These are phyloP conservation scores for Fusarium caatingaense DNA, from an alignment of 2,329 filamentous ascomycete species.

Conservation along the genomic window DNA sequence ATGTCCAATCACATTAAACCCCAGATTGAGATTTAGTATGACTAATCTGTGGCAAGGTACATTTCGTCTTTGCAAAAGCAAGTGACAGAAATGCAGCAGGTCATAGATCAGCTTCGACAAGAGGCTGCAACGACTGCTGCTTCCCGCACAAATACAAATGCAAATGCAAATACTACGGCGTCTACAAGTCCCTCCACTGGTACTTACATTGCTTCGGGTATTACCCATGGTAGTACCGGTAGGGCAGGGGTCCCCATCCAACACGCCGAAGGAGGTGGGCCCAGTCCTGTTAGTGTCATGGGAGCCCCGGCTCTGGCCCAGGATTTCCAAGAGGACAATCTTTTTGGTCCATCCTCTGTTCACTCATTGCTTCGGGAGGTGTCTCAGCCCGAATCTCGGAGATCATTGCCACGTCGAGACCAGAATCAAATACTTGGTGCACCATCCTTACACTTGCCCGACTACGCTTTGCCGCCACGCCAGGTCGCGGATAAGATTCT, in stretches of 20 bases:
- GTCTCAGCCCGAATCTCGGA: background rate
- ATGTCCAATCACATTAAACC: background rate
- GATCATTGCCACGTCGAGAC: background rate
- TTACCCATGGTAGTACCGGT: too few species aligned
- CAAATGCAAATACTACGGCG: background rate
- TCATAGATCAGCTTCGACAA: slow-evolving; percentile 3
- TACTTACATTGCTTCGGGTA: too few species aligned
- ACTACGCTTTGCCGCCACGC: background rate
- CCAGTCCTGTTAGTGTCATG: slow-evolving; percentile 18
- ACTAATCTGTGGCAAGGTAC: background rate
- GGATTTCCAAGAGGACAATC: background rate
- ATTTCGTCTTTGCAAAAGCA: background rate
- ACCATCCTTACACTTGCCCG: background rate
- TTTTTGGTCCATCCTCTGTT: slow-evolving; percentile 2
- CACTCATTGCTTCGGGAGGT: slow-evolving; percentile 15
- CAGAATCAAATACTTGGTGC: background rate
- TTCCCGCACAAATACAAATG: background rate
- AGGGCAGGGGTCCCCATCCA: background rate
- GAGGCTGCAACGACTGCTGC: background rate
- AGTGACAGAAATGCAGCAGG: slow-evolving; percentile 1
- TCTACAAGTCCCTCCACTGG: background rate
- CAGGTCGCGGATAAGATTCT: background rate
- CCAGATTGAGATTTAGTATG: too few species aligned
- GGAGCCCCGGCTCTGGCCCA: background rate
- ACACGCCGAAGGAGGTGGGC: background rate